Percentiles rank a stretch among this genome's conserved stretches.
These are phyloP conservation scores for Geotrichum citri-aurantii DNA, from an alignment of 1,139 yeast genomes.

Conservation along the genomic window DNA sequence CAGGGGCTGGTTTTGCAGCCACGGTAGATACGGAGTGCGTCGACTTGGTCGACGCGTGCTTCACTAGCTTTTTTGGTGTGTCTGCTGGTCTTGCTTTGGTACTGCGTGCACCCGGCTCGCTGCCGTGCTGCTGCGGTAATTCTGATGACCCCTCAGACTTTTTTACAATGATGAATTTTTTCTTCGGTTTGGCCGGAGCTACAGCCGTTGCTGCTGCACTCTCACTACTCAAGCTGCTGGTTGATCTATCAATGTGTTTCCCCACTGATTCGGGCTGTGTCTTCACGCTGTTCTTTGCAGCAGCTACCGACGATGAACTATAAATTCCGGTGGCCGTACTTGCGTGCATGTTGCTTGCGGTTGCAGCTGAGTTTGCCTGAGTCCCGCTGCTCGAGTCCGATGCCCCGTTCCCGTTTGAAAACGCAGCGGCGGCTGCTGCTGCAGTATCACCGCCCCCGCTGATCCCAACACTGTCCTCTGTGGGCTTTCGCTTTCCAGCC, in stretches of 20 bases:
- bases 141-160: not conserved
- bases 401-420: not conserved
- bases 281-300: not conserved
- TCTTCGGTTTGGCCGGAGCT: slow-evolving; percentile 2
- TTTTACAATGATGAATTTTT: not conserved
- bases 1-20: not conserved
- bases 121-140: not conserved
- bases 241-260: not conserved
- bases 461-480: not conserved
- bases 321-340: not conserved
- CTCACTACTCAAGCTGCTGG: not conserved
- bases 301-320: slow-evolving; percentile 1
- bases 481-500: not conserved
- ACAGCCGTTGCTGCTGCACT: slow-evolving; percentile 8
- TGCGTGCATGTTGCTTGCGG: not conserved
- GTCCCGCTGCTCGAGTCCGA: not conserved
- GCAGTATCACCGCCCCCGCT: slow-evolving; percentile 3
- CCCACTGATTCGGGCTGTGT: slow-evolving; percentile 1
- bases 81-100: not conserved
- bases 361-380: not conserved
- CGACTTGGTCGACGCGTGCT: not conserved
- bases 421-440: slow-evolving; percentile 11
- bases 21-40: not conserved
- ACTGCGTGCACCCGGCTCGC: not conserved
- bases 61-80: not conserved